Evolutionary conservation across 1,284 basidiomycete genomes (phyloP).

Genomic region (Irpex rosettiformis): DNA sequence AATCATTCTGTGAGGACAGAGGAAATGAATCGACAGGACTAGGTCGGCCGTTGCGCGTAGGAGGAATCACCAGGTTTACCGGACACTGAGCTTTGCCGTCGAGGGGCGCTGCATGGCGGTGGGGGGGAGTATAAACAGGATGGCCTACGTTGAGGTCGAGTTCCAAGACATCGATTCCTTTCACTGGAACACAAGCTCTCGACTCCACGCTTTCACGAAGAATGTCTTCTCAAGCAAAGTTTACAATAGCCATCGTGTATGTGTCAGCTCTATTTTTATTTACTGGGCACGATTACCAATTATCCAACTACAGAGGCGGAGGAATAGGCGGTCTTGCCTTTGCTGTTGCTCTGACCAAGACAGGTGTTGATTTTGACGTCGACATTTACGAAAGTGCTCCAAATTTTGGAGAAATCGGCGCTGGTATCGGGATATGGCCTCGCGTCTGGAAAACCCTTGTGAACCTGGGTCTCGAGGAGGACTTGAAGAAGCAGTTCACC

Average conservation of each 20-base stretch:
- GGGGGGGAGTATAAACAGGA: too few species aligned
- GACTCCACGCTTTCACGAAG: not conserved
- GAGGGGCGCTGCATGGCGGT: too few species aligned
- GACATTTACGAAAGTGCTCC: slow-evolving; percentile 39
- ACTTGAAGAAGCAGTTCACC: slow-evolving; percentile 6
- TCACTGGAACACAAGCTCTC: not conserved
- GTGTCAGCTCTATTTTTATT: not conserved
- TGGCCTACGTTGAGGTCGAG: not conserved
- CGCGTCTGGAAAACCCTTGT: slow-evolving; percentile 21
- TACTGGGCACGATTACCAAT: not conserved
- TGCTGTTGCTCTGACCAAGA: slow-evolving; percentile 34
- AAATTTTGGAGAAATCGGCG: slow-evolving; percentile 38
- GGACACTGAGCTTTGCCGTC: too few species aligned
- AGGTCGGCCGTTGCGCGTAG: too few species aligned
- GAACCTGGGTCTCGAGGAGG: slow-evolving; percentile 22
- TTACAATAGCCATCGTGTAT: not conserved
- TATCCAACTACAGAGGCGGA: slow-evolving; percentile 31
- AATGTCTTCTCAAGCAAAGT: not conserved
- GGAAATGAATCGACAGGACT: too few species aligned
- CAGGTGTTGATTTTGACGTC: slow-evolving; percentile 34
- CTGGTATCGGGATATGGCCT: slow-evolving; percentile 33
- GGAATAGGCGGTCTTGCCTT: slow-evolving; percentile 35
- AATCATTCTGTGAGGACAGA: too few species aligned
- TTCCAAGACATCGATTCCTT: not conserved
- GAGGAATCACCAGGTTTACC: too few species aligned